These are phyloP conservation scores for Neophaeococcomyces aloes DNA, from an alignment of 2,329 filamentous ascomycete genomes.

Conservation along the genomic window DNA sequence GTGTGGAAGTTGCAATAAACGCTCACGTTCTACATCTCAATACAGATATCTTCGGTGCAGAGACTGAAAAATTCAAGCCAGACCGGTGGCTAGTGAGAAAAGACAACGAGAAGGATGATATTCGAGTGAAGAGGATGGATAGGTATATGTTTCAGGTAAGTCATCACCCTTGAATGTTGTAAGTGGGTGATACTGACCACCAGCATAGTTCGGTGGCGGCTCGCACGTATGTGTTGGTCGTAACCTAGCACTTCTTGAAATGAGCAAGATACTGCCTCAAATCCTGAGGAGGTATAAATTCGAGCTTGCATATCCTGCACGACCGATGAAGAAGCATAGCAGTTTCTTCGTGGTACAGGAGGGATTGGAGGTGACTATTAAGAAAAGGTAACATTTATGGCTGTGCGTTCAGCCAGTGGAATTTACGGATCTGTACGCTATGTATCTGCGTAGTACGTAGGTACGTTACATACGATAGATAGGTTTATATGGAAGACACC, in stretches of 20 bases:
- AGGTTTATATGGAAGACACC: too few relatives aligned
- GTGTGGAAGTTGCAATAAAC: conserved; percentile 14
- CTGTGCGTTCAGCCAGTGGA: too few relatives aligned
- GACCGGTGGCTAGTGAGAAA: conserved; percentile 27
- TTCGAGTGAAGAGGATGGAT: conserved; percentile 40
- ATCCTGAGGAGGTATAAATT: conserved; percentile 46
- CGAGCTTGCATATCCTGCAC: conserved; percentile 41
- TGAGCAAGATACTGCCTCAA: conserved; percentile 49
- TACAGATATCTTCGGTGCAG: conserved; percentile 18
- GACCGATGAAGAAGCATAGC: conserved; percentile 43
- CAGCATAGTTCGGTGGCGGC: conserved; percentile 40
- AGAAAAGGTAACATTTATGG: conserved; percentile 17
- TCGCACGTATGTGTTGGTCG: conserved; percentile 46
- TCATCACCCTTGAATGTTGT: background rate
- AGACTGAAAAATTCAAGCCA: conserved; percentile 16
- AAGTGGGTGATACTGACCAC: background rate
- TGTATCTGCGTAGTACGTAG: too few relatives aligned
- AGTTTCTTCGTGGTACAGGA: conserved; percentile 52
- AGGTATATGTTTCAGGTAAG: conserved; percentile 46
- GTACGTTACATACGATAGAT: too few relatives aligned
- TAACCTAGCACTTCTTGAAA: conserved; percentile 46
- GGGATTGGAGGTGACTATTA: conserved; percentile 40
- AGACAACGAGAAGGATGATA: conserved; percentile 13
- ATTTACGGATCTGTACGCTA: too few relatives aligned
- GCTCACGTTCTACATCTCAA: conserved; percentile 14